Evolutionary conservation across 495 filamentous ascomycete genomes (phyloP).

Genomic region (Jackrogersella minutella): DNA sequence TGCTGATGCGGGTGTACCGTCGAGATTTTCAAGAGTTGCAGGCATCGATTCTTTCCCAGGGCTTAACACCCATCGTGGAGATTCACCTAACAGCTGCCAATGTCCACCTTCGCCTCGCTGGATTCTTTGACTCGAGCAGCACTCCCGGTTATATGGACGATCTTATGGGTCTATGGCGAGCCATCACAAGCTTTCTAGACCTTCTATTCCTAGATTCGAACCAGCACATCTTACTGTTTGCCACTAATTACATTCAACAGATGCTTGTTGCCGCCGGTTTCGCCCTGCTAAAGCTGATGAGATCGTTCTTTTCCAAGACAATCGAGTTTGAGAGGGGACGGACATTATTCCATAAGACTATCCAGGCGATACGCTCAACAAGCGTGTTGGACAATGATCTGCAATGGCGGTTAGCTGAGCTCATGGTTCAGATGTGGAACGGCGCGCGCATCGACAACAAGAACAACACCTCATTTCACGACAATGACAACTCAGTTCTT

Average conservation of each 20-base stretch:
- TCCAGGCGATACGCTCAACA: constrained; percentile 77
- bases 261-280: constrained; percentile 91
- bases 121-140: constrained; percentile 85
- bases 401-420: constrained; percentile 83
- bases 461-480: constrained; percentile 47
- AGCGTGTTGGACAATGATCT: constrained; percentile 86
- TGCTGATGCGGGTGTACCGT: constrained; percentile 68
- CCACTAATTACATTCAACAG: constrained; percentile 88
- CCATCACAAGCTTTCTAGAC: constrained; percentile 78
- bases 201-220: constrained; percentile 62
- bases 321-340: constrained; percentile 80
- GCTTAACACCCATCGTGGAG: constrained; percentile 66
- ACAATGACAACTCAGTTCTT: constrained; percentile 50
- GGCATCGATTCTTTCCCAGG: constrained; percentile 58
- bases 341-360: constrained; percentile 75
- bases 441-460: constrained; percentile 66
- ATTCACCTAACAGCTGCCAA: constrained; percentile 81
- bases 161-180: constrained; percentile 77
- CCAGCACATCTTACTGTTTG: constrained; percentile 67
- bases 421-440: constrained; percentile 93
- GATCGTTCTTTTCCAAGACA: constrained; percentile 78
- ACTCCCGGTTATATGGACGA: constrained; percentile 79
- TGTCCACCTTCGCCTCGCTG: constrained; percentile 83
- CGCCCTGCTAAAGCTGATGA: constrained; percentile 82
- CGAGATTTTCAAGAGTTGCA: constrained; percentile 65